Conservation (phyloP, 2,329 filamentous ascomycete species). For the Colletotrichum cuscutae region DNA sequence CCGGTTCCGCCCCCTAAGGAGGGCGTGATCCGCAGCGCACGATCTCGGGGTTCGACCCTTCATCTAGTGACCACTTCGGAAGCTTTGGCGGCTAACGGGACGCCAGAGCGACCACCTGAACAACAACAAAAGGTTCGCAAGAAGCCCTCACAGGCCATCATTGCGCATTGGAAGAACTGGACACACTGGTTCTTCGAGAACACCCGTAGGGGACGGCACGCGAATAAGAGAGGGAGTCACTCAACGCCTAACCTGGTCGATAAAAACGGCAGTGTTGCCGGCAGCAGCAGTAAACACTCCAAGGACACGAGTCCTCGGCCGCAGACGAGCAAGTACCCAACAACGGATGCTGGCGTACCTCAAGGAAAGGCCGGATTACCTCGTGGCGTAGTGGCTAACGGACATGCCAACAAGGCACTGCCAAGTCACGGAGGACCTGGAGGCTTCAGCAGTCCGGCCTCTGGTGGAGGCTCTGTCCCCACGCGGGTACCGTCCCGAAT, state of each 20-base stretch:
- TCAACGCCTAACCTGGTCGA: conserved; percentile 69
- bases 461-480: conserved; percentile 42
- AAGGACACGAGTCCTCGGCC: conserved; percentile 68
- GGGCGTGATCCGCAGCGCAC: conserved; percentile 71
- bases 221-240: conserved; percentile 62
- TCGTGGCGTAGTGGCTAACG: conserved; percentile 63
- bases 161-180: conserved; percentile 72
- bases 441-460: conserved; percentile 40
- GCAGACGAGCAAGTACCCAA: conserved; percentile 68
- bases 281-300: conserved; percentile 51
- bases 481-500: conserved; percentile 45
- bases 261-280: conserved; percentile 54
- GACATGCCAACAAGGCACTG: conserved; percentile 49
- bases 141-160: conserved; percentile 67
- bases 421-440: conserved; percentile 14
- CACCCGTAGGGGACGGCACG: conserved; percentile 60
- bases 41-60: conserved; percentile 84
- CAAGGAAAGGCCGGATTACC: conserved; percentile 58
- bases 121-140: conserved; percentile 61
- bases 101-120: conserved; percentile 42
- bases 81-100: conserved; percentile 51
- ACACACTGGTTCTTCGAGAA: conserved; percentile 72
- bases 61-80: conserved; percentile 81
- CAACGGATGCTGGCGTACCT: conserved; percentile 47
- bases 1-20: conserved; percentile 90